A percentile compares a stretch with the other conserved stretches of the same genome.
Evolutionary conservation across 2,329 filamentous ascomycete genomes (phyloP).

Genomic region (Nothomitra cinnamomea): DNA sequence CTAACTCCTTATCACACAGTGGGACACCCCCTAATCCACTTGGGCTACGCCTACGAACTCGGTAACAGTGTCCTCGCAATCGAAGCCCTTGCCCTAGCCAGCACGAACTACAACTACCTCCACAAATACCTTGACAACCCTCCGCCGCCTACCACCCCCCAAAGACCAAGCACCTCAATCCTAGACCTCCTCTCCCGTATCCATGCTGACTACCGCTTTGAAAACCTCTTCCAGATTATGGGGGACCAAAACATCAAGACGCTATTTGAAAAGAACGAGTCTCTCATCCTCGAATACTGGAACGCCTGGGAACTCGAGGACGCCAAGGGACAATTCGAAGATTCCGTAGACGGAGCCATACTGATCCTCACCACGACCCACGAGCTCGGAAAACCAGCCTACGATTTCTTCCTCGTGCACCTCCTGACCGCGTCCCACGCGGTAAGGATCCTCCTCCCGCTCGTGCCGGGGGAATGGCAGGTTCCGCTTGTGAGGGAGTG

Average conservation of each 20-base stretch:
- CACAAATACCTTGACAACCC: constrained; percentile 51
- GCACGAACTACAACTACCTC: constrained; percentile 38
- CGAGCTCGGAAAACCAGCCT: constrained; percentile 28
- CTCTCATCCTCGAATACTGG: constrained; percentile 70
- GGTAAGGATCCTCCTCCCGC: constrained; percentile 65
- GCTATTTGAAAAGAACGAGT: constrained; percentile 53
- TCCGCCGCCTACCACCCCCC: constrained; percentile 32
- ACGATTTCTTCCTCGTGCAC: constrained; percentile 73
- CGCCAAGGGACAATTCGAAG: constrained; percentile 55
- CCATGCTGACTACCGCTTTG: constrained; percentile 49
- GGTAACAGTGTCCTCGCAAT: constrained; percentile 72
- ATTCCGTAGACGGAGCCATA: constrained; percentile 39
- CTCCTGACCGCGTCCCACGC: constrained; percentile 76
- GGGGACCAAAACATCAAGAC: constrained; percentile 45
- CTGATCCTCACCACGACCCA: constrained; percentile 20
- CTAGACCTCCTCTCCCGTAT: constrained; percentile 57
- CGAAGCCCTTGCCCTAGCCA: constrained; percentile 61
- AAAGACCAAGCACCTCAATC: constrained; percentile 32
- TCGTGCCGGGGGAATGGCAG: constrained; percentile 58
- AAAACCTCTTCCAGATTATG: constrained; percentile 42
- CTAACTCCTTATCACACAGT: constrained; percentile 32
- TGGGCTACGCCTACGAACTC: constrained; percentile 87
- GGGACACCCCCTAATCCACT: constrained; percentile 81
- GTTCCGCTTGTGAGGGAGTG: constrained; percentile 62
- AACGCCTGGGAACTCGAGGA: constrained; percentile 65